A percentile compares a stretch with the other conserved stretches of the same genome.
Evolutionary conservation across 2,329 filamentous ascomycete species (phyloP).

Genomic region (Rhinocladiella similis): DNA sequence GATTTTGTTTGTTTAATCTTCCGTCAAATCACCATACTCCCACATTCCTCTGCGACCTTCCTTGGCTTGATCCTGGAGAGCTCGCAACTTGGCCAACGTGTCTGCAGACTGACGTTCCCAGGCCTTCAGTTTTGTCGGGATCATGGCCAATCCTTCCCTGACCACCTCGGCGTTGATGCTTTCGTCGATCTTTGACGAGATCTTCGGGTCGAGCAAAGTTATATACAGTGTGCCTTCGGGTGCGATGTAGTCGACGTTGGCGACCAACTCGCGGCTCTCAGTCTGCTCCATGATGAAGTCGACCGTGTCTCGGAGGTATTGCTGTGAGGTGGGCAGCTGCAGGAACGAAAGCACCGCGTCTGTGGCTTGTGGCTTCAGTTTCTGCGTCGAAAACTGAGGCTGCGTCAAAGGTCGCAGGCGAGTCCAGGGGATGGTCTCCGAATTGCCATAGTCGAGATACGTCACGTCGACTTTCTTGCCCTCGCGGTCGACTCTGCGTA

Average conservation of each 20-base stretch:
- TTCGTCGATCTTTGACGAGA: slow-evolving; percentile 63
- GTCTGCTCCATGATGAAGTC: slow-evolving; percentile 73
- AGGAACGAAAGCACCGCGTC: slow-evolving; percentile 87
- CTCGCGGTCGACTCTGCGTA: slow-evolving; percentile 89
- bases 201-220: slow-evolving; percentile 79
- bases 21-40: slow-evolving; percentile 97
- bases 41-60: slow-evolving; percentile 81
- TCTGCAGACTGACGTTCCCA: slow-evolving; percentile 81
- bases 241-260: slow-evolving; percentile 82
- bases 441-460: slow-evolving; percentile 97
- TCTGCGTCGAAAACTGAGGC: slow-evolving; percentile 74
- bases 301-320: slow-evolving; percentile 82
- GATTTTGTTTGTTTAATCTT: slow-evolving; percentile 61
- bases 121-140: slow-evolving; percentile 83
- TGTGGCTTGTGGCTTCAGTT: slow-evolving; percentile 81
- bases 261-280: slow-evolving; percentile 75
- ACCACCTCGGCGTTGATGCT: slow-evolving; percentile 90
- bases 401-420: slow-evolving; percentile 78
- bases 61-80: slow-evolving; percentile 78
- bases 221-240: slow-evolving; percentile 82
- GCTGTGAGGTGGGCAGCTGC: slow-evolving; percentile 77
- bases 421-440: slow-evolving; percentile 82
- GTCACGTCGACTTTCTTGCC: slow-evolving; percentile 86
- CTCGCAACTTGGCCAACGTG: slow-evolving; percentile 69
- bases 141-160: slow-evolving; percentile 81